Evolutionary conservation across 345 rosid genomes (phyloP), one percentile per base, ranked within the genome.

Genomic region (Turritis glabra): DNA sequence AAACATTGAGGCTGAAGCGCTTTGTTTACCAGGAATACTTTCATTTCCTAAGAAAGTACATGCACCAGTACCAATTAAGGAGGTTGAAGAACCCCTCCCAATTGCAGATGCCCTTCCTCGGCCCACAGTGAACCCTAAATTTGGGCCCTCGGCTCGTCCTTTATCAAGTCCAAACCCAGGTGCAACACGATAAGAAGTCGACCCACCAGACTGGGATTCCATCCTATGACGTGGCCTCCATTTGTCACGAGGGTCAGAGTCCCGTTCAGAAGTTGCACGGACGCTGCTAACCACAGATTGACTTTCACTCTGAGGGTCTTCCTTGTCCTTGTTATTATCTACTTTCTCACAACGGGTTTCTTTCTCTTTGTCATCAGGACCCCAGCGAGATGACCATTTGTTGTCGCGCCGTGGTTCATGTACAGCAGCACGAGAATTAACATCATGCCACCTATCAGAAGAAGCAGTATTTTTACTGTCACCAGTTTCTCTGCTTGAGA

Each of bases 361-460:
- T 75, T 85, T 95, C 60, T 89, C 99, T 78, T 85, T 92, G 57
- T 89, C 99, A 22, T 92, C 97, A 71, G 98, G 97, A 77, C 99
- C 98, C 99, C 98, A 95, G 58, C 98, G 85, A n/a, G 97, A 89
- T 21, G 97, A 85, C 99, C 98, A 95, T 72, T 95, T 95, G 82
- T 79, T 84, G 75, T 95, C 98, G 41, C 99, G 85, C 8, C 96
- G 85, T 43, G 95, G 37, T 76, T 94, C 97, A 79, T 82, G 80
- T 80, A 85, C 97, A 67, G 94, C 85, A 74, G 47, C 85, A 73
- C 93, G 94, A 75, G 79, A 72, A 64, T 56, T 80, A 65, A 64
- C 78, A 76, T 89, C 97, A 60, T 79, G 69, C 96, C 96, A 82
- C 77, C 90, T 84, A 77, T 89, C 97, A 59, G 91, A 75, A 74